Conservation (phyloP, 139 green algal genomes). For the Coelastrella sp. region DNA sequence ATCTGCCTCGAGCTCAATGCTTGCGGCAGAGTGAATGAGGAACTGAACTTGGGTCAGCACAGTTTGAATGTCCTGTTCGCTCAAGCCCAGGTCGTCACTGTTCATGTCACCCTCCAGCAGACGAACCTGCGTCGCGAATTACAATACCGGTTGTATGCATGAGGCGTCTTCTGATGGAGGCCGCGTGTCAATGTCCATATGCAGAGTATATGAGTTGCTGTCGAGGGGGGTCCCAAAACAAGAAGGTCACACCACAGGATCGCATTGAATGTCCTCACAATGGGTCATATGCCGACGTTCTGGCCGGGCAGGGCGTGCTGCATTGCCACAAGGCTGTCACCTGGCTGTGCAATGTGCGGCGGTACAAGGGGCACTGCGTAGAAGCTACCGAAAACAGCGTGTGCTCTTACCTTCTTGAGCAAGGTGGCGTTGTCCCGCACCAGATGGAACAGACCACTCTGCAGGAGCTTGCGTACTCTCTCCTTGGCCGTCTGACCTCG, state of each 20-base stretch:
- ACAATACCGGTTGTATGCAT: neutral
- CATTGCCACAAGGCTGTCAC: no score
- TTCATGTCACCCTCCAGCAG: constrained; percentile 56
- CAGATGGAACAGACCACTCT: constrained; percentile 51
- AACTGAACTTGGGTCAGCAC: constrained; percentile 35
- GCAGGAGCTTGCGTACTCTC: constrained; percentile 42
- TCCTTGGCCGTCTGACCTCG: neutral
- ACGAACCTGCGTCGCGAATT: constrained; percentile 40
- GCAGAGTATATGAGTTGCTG: no score
- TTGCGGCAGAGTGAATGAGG: constrained; percentile 68
- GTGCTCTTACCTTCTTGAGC: constrained; percentile 18
- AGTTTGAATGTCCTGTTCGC: neutral
- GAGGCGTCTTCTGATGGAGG: neutral
- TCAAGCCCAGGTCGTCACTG: constrained; percentile 34
- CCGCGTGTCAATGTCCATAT: no score
- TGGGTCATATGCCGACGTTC: no score
- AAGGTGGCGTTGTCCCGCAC: constrained; percentile 42
- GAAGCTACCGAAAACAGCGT: neutral
- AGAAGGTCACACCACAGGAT: no score
- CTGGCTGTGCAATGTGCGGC: no score
- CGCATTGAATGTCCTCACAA: no score
- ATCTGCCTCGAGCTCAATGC: constrained; percentile 68
- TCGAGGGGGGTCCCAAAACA: no score
- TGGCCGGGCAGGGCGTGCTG: no score
- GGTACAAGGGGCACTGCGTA: no score